Conservation (phyloP, 495 filamentous ascomycete genomes). For the Aspergillus incahuasiensis region DNA sequence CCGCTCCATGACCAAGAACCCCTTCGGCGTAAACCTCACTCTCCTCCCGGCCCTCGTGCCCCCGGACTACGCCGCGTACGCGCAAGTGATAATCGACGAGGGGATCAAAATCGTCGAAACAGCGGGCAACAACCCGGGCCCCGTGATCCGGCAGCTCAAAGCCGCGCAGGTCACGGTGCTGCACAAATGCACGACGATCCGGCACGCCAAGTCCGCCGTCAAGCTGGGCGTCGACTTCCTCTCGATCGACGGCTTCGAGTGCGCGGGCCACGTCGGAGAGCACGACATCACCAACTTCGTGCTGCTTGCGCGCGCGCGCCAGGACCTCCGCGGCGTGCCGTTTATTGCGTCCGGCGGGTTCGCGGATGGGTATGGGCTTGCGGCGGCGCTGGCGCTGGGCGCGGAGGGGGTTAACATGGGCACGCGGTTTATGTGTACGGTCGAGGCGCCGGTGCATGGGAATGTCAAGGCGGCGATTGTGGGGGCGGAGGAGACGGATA, state of each 20-base stretch:
- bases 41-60: slow-evolving; percentile 85
- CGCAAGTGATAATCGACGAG: slow-evolving; percentile 87
- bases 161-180: slow-evolving; percentile 70
- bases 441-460: slow-evolving; percentile 85
- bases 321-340: slow-evolving; percentile 75
- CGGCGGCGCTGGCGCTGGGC: slow-evolving; percentile 84
- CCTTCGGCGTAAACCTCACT: slow-evolving; percentile 95
- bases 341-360: slow-evolving; percentile 97
- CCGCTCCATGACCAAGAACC: slow-evolving; percentile 76
- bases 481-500: slow-evolving; percentile 82
- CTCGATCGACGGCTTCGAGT: slow-evolving; percentile 96
- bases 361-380: slow-evolving; percentile 89
- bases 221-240: slow-evolving; percentile 97
- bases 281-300: slow-evolving; percentile 98
- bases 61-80: slow-evolving; percentile 89
- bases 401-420: slow-evolving; percentile 96
- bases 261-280: slow-evolving; percentile 94
- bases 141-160: slow-evolving; percentile 87
- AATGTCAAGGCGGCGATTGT: slow-evolving; percentile 95
- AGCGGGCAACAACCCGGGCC: slow-evolving; percentile 89
- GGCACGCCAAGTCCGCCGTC: slow-evolving; percentile 85
- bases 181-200: slow-evolving; percentile 97
- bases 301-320: slow-evolving; percentile 77
- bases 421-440: slow-evolving; percentile 89
- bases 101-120: slow-evolving; percentile 95